Evolutionary conservation across 257 asterid species (phyloP), one percentile per base, ranked within the genome.

Genomic region (Ehretia macrophylla): DNA sequence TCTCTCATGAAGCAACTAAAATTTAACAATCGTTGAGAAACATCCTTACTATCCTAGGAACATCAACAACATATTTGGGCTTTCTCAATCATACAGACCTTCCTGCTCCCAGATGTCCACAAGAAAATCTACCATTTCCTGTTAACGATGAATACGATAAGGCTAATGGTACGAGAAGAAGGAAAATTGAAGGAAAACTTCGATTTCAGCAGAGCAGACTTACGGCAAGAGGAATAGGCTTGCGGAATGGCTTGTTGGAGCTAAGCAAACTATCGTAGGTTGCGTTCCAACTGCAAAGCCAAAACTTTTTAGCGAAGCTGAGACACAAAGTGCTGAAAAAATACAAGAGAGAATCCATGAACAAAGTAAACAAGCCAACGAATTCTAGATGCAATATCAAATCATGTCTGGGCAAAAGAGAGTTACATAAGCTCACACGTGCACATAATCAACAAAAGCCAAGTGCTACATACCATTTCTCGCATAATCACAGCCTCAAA

Each of bases 101-200:
- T 85, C 95, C 64, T 81, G 86, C 81, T 80, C 96, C 96, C 96
- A 85, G 49, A 80, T 60, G 66, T 85, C 95, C 64, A 81, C 96
- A 37, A 88, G 88, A 72, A 88, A 85, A 64, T 83, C 96, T 27
- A 85, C 64, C 95, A 88, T 81, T 73, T 88, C 95, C 96, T 88
- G 86, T 59, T 8, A 37, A 40, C 48, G 12, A 63, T 39, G 39
- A 22, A 70, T 64, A 56, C n/a, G 62, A 64, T 35, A 27, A 53
- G 16, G 14, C n/a, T 48, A 18, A 56, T 45, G 48, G 37, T 21
- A 37, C 20, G 56, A 51, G 51, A 50, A 32, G 17, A 11, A 20
- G 23, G 17, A 39, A n/a, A n/a, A n/a, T n/a, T n/a, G n/a, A n/a
- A 17, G 27, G 17, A 51, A 11, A 40, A 20, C 35, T 8, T n/a